Conservation (phyloP, 75 land plant genomes). For the Isoetes taiwanensis region DNA sequence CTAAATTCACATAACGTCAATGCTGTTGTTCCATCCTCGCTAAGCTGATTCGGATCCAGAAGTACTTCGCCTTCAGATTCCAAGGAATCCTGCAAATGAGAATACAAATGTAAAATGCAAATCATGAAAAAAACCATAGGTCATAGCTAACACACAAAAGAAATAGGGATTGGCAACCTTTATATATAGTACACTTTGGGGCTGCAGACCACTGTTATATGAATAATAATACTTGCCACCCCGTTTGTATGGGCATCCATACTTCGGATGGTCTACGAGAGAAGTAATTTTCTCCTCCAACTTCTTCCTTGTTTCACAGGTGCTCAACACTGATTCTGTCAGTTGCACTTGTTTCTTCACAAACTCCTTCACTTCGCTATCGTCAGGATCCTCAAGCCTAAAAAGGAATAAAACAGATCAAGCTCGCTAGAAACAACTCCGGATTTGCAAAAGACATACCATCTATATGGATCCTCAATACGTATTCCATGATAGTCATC, state of each 20-base stretch:
- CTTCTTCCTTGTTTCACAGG: constrained; percentile 50
- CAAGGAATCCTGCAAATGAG: constrained; percentile 44
- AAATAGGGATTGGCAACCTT: constrained; percentile 32
- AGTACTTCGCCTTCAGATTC: constrained; percentile 62
- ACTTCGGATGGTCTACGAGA: constrained; percentile 64
- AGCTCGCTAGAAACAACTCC: not conserved
- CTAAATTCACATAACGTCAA: constrained; percentile 37
- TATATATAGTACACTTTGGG: constrained; percentile 76
- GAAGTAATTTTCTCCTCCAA: constrained; percentile 41
- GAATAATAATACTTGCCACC: constrained; percentile 79
- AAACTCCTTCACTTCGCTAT: constrained; percentile 66
- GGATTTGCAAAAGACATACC: constrained; percentile 23
- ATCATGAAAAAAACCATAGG: not conserved
- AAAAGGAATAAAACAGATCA: not conserved
- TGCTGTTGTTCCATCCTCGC: constrained; percentile 89
- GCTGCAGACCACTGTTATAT: constrained; percentile 76
- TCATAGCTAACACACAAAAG: not conserved
- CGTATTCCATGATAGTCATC: constrained; percentile 66
- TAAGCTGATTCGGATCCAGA: constrained; percentile 75
- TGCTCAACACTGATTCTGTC: constrained; percentile 42
- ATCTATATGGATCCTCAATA: constrained; percentile 74
- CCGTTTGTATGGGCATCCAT: constrained; percentile 47
- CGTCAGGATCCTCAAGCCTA: constrained; percentile 93
- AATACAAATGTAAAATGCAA: not conserved
- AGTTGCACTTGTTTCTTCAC: constrained; percentile 59